phyloP scores from a whole-genome alignment of 306 rosid genomes.

The Rosa lucieae region DNA sequence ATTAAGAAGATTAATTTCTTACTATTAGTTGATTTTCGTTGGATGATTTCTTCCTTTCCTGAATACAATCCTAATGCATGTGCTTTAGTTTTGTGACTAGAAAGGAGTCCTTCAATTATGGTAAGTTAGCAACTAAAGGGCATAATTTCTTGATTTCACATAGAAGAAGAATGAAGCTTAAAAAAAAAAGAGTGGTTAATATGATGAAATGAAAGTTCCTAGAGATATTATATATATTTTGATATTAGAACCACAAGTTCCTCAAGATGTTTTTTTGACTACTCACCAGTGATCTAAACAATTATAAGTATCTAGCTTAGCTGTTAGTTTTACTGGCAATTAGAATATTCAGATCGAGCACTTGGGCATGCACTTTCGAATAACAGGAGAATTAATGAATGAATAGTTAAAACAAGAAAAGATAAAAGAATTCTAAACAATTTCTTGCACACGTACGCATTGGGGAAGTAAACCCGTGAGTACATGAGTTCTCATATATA shows the following conservation, averaged over 20 bases:
- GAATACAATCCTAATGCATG: background rate
- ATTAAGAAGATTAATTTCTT: background rate
- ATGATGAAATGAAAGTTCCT: background rate
- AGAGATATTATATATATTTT: background rate
- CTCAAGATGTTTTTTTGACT: background rate
- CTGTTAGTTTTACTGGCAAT: background rate
- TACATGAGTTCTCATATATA: no score
- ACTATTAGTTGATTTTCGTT: background rate
- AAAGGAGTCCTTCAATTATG: no score
- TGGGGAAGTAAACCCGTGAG: background rate
- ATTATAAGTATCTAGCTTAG: background rate
- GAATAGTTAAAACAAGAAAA: background rate
- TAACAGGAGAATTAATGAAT: background rate
- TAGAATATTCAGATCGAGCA: background rate
- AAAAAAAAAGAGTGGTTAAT: background rate
- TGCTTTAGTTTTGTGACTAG: no score
- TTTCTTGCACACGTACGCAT: background rate
- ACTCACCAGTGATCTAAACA: background rate
- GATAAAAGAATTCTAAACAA: background rate
- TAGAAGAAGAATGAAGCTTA: background rate
- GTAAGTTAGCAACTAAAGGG: background rate
- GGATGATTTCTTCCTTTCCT: background rate
- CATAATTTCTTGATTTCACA: background rate
- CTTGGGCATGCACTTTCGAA: background rate
- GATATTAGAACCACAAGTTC: background rate